A percentile compares a stretch with the other conserved stretches of the same genome.
These are phyloP conservation scores for Patellaria atrata DNA, from an alignment of 495 filamentous ascomycete species.

Conservation along the genomic window DNA sequence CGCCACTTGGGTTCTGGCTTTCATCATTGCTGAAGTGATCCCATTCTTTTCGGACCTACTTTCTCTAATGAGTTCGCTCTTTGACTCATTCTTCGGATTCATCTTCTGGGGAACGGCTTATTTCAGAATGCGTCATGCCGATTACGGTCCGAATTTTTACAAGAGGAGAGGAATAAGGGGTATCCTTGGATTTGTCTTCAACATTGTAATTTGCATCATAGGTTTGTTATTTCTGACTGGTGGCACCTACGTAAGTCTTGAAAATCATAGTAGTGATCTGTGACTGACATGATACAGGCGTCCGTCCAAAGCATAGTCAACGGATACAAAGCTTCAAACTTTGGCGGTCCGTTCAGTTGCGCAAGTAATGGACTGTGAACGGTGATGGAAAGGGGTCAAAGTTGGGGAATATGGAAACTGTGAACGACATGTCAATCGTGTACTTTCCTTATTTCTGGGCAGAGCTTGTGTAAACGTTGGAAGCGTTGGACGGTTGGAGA, in stretches of 20 bases:
- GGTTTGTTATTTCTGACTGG: constrained; percentile 62
- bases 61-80: constrained; percentile 75
- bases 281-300: constrained; percentile 14
- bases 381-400: neutral
- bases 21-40: constrained; percentile 78
- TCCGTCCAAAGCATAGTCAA: constrained; percentile 28
- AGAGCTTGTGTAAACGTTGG: too few species aligned
- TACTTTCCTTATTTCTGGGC: too few species aligned
- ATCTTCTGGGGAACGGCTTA: constrained; percentile 91
- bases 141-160: constrained; percentile 47
- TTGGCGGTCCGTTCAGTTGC: constrained; percentile 29
- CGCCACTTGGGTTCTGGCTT: constrained; percentile 58
- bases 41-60: constrained; percentile 79
- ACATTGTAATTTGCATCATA: constrained; percentile 52
- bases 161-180: constrained; percentile 45
- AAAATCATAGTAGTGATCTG: neutral
- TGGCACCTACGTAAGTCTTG: constrained; percentile 59
- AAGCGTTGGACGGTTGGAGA: too few species aligned
- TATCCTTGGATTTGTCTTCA: constrained; percentile 46
- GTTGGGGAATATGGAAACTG: too few species aligned
- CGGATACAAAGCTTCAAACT: constrained; percentile 22
- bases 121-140: constrained; percentile 60
- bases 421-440: too few species aligned
- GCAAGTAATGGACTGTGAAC: constrained; percentile 20
- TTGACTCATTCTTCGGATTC: constrained; percentile 87